These are phyloP conservation scores for Eimeria praecox DNA, from an alignment of 169 alveolate species.

Conservation along the genomic window DNA sequence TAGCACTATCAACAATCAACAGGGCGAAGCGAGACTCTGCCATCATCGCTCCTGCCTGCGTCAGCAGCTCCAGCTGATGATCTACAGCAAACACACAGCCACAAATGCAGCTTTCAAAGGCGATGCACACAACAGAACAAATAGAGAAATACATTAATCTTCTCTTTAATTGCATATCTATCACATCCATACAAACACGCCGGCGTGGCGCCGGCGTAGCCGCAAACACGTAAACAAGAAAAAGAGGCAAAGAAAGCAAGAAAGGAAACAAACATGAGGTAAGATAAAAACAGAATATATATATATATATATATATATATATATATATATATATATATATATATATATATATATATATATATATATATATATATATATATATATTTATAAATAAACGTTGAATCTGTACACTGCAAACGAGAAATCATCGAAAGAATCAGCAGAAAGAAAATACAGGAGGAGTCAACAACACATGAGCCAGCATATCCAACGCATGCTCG, in stretches of 20 bases:
- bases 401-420: neutral
- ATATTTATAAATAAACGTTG: too few relatives aligned
- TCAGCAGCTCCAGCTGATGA: conserved; percentile 97
- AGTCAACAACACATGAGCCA: neutral
- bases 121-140: neutral
- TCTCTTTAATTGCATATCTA: neutral
- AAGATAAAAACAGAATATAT: too few relatives aligned
- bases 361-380: too few relatives aligned
- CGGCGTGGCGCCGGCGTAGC: too few relatives aligned
- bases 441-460: neutral
- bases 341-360: too few relatives aligned
- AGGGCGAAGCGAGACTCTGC: conserved; percentile 97
- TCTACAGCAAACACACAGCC: conserved; percentile 87
- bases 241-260: too few relatives aligned
- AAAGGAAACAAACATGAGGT: too few relatives aligned
- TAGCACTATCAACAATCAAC: conserved; percentile 98
- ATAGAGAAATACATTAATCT: neutral
- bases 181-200: too few relatives aligned
- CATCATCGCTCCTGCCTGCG: conserved; percentile 98
- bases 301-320: too few relatives aligned
- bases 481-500: neutral
- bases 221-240: too few relatives aligned
- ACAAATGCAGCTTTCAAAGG: neutral
- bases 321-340: too few relatives aligned
- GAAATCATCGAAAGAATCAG: neutral